Conservation (phyloP, 2,329 filamentous ascomycete species). For the Claviceps spartinae region DNA sequence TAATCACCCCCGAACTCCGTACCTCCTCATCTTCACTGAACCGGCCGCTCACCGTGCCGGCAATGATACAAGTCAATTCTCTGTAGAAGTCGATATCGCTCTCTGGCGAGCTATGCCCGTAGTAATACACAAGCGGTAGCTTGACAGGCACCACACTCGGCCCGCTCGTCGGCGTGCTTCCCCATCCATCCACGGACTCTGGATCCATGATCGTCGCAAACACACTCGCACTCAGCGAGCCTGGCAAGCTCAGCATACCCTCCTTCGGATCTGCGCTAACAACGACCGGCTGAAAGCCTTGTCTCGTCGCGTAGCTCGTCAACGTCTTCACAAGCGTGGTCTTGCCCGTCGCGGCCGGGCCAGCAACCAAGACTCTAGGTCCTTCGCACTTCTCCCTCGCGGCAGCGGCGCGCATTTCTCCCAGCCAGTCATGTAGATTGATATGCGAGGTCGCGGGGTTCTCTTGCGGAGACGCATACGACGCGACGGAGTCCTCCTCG, state of each 20-base stretch:
- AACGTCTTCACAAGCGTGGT: constrained; percentile 67
- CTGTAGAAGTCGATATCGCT: constrained; percentile 62
- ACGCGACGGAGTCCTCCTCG: constrained; percentile 41
- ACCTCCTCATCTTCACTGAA: constrained; percentile 62
- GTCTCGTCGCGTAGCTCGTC: constrained; percentile 64
- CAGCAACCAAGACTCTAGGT: constrained; percentile 74
- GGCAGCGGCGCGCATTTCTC: constrained; percentile 53
- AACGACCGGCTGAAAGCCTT: constrained; percentile 61
- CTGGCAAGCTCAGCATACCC: constrained; percentile 63
- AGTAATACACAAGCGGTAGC: constrained; percentile 81
- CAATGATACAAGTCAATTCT: constrained; percentile 60
- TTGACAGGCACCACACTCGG: constrained; percentile 83
- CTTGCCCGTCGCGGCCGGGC: constrained; percentile 68
- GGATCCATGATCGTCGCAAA: constrained; percentile 81
- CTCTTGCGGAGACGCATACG: constrained; percentile 56
- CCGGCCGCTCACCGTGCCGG: constrained; percentile 63
- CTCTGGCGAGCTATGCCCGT: constrained; percentile 59
- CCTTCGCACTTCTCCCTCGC: constrained; percentile 38
- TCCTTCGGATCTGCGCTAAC: constrained; percentile 78
- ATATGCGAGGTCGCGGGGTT: constrained; percentile 69
- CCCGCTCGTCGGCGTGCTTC: constrained; percentile 78
- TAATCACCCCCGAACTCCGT: constrained; percentile 62
- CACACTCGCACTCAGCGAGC: constrained; percentile 73
- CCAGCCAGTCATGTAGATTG: constrained; percentile 80
- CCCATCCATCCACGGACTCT: constrained; percentile 68